A percentile compares a stretch with the other conserved stretches of the same genome.
Conservation (phyloP, 2,329 filamentous ascomycete genomes). For the Knufia petricola region DNA sequence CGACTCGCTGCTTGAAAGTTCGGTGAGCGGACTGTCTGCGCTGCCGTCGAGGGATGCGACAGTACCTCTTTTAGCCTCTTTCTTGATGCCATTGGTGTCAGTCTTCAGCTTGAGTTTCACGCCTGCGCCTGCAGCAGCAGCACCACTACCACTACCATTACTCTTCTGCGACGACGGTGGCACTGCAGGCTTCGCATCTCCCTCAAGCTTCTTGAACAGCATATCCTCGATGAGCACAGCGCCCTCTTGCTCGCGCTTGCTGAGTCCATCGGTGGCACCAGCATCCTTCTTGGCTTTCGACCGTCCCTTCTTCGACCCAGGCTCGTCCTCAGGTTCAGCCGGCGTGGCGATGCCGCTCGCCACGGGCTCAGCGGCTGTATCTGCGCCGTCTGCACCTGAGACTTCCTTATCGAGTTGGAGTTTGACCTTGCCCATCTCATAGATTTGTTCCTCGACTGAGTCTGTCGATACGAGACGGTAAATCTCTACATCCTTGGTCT, state of each 20-base stretch:
- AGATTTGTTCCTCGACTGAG: conserved; percentile 89
- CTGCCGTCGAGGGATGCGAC: not conserved
- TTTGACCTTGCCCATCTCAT: conserved; percentile 84
- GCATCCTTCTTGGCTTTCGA: conserved; percentile 13
- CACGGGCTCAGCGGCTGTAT: conserved; percentile 29
- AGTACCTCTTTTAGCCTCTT: not conserved
- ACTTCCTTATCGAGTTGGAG: conserved; percentile 74
- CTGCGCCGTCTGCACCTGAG: conserved; percentile 50
- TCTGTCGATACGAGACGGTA: conserved; percentile 68
- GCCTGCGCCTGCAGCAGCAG: too few species aligned
- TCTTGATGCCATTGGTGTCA: not conserved
- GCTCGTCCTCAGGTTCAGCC: conserved; percentile 2
- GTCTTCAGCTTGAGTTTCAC: not conserved
- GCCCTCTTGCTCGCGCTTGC: conserved; percentile 37
- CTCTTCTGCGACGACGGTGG: not conserved
- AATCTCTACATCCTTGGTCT: conserved; percentile 83
- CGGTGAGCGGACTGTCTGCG: not conserved
- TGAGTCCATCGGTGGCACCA: conserved; percentile 17
- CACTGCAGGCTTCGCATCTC: conserved; percentile 6
- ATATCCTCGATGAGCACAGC: conserved; percentile 42
- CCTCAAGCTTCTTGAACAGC: conserved; percentile 35
- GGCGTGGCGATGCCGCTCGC: conserved; percentile 40
- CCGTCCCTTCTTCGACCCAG: conserved; percentile 13
- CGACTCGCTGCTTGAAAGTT: not conserved
- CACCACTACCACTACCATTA: too few species aligned